A percentile compares a stretch with the other conserved stretches of the same genome.
Evolutionary conservation across 2,329 filamentous ascomycete species (phyloP).

Genomic region (Madurella mycetomatis): DNA sequence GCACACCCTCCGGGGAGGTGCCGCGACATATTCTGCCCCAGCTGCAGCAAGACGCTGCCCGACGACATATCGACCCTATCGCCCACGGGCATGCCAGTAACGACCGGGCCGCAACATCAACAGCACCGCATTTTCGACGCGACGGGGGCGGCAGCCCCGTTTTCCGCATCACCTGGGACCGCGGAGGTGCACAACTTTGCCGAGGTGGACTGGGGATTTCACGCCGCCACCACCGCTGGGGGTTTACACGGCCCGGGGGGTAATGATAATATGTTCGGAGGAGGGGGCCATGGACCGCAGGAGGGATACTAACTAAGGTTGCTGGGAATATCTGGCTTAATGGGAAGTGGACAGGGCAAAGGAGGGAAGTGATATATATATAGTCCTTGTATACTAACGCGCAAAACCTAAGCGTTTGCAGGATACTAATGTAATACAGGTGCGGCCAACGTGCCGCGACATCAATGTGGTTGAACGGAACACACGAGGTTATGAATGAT

Average conservation of each 20-base stretch:
- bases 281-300: slow-evolving; percentile 19
- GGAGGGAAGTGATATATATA: not conserved
- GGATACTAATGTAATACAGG: slow-evolving; percentile 16
- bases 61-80: slow-evolving; percentile 16
- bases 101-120: slow-evolving; percentile 9
- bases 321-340: not conserved
- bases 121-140: slow-evolving; percentile 8
- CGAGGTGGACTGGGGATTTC: slow-evolving; percentile 17
- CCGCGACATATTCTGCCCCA: slow-evolving; percentile 22
- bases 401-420: slow-evolving; percentile 3
- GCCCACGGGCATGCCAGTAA: slow-evolving; percentile 14
- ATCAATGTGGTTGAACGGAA: slow-evolving; percentile 8
- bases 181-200: slow-evolving; percentile 13
- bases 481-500: slow-evolving; percentile 16
- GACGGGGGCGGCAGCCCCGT: slow-evolving; percentile 1
- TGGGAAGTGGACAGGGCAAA: not conserved
- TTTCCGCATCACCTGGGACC: slow-evolving; percentile 7
- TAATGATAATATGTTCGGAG: slow-evolving; percentile 19
- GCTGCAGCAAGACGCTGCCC: slow-evolving; percentile 24
- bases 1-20: slow-evolving; percentile 22
- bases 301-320: slow-evolving; percentile 13
- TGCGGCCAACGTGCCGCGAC: not conserved
- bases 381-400: slow-evolving; percentile 13
- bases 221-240: not conserved
- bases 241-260: slow-evolving; percentile 12